phyloP scores from a whole-genome alignment of 805 yeast genomes.

The Vanderwaltozyma verrucispora region DNA sequence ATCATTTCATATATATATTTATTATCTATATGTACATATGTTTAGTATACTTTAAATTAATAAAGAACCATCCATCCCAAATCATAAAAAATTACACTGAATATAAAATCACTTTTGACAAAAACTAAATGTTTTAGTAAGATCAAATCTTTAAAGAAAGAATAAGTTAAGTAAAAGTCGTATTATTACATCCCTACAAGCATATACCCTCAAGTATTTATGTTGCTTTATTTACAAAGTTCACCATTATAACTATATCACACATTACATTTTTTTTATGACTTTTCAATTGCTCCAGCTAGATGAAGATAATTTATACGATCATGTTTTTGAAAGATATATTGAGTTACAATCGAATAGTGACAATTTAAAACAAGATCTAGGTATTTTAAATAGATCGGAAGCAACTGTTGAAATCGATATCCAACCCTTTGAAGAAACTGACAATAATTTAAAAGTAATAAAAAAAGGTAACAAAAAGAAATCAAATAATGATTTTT shows the following conservation, averaged over 20 bases:
- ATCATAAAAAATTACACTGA: no score
- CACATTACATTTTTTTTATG: not conserved
- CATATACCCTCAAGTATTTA: no score
- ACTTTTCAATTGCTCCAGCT: not conserved
- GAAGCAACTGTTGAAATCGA: constrained; percentile 9
- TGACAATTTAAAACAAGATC: constrained; percentile 21
- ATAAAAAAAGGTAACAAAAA: not conserved
- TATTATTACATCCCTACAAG: no score
- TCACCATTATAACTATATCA: no score
- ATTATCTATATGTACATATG: no score
- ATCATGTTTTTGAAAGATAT: constrained; percentile 27
- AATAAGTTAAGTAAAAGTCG: no score
- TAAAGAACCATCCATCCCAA: no score
- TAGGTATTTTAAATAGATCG: constrained; percentile 21
- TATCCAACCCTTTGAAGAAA: constrained; percentile 15
- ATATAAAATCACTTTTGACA: no score
- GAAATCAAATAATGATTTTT: constrained; percentile 6
- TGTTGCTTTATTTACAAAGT: no score
- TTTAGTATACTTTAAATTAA: no score
- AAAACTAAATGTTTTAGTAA: no score
- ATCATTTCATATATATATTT: not conserved
- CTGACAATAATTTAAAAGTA: constrained; percentile 1
- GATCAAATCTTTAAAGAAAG: no score
- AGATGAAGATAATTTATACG: constrained; percentile 17
- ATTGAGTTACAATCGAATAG: constrained; percentile 14